Evolutionary conservation across 2,329 filamentous ascomycete species (phyloP).

Genomic region (Fusarium sp.): DNA sequence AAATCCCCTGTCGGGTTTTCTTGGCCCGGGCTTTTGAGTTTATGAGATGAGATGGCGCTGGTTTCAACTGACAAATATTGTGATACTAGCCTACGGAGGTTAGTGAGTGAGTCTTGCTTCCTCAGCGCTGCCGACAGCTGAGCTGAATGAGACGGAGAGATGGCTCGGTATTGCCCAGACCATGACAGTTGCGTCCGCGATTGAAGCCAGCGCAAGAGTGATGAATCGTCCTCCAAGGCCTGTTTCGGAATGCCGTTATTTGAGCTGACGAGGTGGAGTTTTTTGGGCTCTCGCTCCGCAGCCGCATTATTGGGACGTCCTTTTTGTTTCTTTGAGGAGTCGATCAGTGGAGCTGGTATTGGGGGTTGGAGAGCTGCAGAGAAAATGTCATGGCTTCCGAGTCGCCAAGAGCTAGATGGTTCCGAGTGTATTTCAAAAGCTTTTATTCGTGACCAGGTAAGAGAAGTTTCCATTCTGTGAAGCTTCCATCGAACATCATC

Average conservation of each 20-base stretch:
- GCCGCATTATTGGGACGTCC: conserved; percentile 1
- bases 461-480: conserved; percentile 44
- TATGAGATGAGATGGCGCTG: conserved; percentile 32
- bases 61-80: conserved; percentile 41
- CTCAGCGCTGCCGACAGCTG: conserved; percentile 37
- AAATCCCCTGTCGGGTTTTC: conserved; percentile 11
- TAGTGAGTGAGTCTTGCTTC: conserved; percentile 40
- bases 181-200: conserved; percentile 39
- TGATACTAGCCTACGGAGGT: conserved; percentile 48
- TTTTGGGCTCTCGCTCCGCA: conserved; percentile 3
- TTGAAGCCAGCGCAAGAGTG: conserved; percentile 52
- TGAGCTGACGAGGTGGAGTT: conserved; percentile 35
- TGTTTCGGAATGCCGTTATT: conserved; percentile 36
- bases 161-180: background rate
- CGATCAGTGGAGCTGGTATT: conserved; percentile 21
- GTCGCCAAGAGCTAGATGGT: conserved; percentile 50
- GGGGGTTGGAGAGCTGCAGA: conserved; percentile 50
- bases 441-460: conserved; percentile 43
- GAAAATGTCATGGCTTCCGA: conserved; percentile 57
- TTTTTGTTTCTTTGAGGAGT: conserved; percentile 14
- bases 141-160: background rate
- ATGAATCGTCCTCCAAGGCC: conserved; percentile 41
- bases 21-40: background rate
- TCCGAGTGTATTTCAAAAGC: conserved; percentile 39
- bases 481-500: conserved; percentile 43